phyloP scores from a whole-genome alignment of 2,329 filamentous ascomycete species.

The Hymenotorrendiella dingleyae region DNA sequence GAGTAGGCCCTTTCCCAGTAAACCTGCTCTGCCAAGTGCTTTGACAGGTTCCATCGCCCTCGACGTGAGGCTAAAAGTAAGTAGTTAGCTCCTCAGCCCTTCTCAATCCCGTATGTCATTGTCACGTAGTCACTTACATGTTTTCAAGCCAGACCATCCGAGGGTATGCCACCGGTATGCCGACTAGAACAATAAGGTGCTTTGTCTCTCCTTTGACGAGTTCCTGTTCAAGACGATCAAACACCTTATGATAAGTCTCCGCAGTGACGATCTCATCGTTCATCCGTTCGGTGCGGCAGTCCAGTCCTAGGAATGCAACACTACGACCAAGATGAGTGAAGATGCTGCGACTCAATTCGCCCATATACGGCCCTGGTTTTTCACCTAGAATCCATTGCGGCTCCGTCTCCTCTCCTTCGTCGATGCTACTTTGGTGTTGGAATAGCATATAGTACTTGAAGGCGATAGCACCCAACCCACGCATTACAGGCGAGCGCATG shows the following conservation, averaged over 20 bases:
- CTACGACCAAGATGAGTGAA: conserved; percentile 79
- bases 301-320: conserved; percentile 77
- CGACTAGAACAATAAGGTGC: conserved; percentile 81
- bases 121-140: conserved; percentile 43
- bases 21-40: conserved; percentile 72
- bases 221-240: conserved; percentile 78
- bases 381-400: conserved; percentile 86
- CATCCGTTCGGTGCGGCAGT: conserved; percentile 86
- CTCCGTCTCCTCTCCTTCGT: conserved; percentile 77
- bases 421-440: conserved; percentile 83
- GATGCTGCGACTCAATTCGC: conserved; percentile 75
- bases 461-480: conserved; percentile 80
- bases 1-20: conserved; percentile 69
- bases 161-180: conserved; percentile 78
- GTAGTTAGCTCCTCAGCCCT: no score
- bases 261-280: conserved; percentile 74
- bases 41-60: conserved; percentile 58
- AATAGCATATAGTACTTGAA: conserved; percentile 99
- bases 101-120: background rate
- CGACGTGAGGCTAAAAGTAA: conserved; percentile 1
- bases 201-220: conserved; percentile 79
- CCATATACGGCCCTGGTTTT: conserved; percentile 81
- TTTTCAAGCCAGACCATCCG: conserved; percentile 69
- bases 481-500: conserved; percentile 86
- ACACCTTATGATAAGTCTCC: conserved; percentile 78